Evolutionary conservation across 768 basidiomycete species (phyloP).

Genomic region (Lentinula raphanica): DNA sequence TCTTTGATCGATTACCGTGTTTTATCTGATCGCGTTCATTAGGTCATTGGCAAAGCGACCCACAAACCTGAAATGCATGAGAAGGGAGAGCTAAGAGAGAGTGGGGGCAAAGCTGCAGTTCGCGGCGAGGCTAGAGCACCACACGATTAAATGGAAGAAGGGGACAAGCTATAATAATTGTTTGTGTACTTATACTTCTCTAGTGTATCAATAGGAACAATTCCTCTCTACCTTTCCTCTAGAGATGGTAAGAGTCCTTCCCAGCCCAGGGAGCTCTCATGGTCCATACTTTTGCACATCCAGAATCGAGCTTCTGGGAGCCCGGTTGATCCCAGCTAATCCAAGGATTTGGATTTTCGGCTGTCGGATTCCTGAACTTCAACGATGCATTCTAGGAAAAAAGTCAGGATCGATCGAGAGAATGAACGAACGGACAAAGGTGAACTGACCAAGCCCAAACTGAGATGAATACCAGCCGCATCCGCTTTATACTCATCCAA

Average conservation of each 20-base stretch:
- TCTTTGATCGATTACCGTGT: background rate
- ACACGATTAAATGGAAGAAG: conserved; percentile 32
- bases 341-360: background rate
- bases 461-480: conserved; percentile 8
- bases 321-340: background rate
- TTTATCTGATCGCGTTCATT: background rate
- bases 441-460: conserved; percentile 7
- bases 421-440: background rate
- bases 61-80: conserved; percentile 48
- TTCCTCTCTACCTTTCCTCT: no score
- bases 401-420: background rate
- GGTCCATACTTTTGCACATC: background rate
- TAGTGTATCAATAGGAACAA: no score
- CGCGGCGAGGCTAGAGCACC: conserved; percentile 34
- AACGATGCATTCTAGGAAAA: background rate
- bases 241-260: background rate
- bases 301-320: background rate
- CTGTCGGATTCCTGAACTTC: background rate
- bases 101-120: conserved; percentile 44
- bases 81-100: conserved; percentile 51
- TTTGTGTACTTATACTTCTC: no score
- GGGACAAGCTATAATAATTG: no score
- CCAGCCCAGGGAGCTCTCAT: background rate
- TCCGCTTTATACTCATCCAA: conserved; percentile 6
- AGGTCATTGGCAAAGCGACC: conserved; percentile 48